phyloP scores from a whole-genome alignment of 2,329 filamentous ascomycete species.

The Teratosphaeriaceae sp. region DNA sequence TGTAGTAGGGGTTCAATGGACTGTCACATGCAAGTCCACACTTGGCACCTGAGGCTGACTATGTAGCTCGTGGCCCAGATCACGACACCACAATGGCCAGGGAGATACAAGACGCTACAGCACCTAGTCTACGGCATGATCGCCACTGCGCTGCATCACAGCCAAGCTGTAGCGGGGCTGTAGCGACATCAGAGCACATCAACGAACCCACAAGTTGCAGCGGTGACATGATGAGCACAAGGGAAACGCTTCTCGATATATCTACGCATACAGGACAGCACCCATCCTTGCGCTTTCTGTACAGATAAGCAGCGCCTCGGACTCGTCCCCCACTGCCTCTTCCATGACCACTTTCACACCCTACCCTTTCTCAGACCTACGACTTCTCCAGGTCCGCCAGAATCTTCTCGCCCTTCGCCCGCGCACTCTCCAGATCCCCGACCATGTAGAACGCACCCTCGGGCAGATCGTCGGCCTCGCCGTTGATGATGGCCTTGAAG shows the following conservation, averaged over 20 bases:
- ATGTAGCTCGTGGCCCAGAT: too few relatives aligned
- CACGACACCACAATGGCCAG: too few relatives aligned
- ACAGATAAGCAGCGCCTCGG: constrained; percentile 3
- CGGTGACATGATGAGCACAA: constrained; percentile 7
- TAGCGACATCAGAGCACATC: too few relatives aligned
- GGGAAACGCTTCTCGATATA: constrained; percentile 6
- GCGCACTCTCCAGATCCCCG: constrained; percentile 87
- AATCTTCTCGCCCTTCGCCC: constrained; percentile 99
- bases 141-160: too few relatives aligned
- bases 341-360: neutral
- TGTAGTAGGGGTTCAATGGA: too few relatives aligned
- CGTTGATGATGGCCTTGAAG: constrained; percentile 94
- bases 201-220: too few relatives aligned
- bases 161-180: too few relatives aligned
- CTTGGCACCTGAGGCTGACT: too few relatives aligned
- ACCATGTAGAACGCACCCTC: constrained; percentile 98
- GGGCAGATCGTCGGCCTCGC: constrained; percentile 92
- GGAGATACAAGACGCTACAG: too few relatives aligned
- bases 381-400: constrained; percentile 75
- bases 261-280: constrained; percentile 2
- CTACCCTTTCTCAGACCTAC: constrained; percentile 4
- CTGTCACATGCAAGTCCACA: too few relatives aligned
- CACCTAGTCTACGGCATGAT: too few relatives aligned
- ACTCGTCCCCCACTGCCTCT: neutral
- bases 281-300: constrained; percentile 5